A percentile compares a stretch with the other conserved stretches of the same genome.
phyloP scores from a whole-genome alignment of 345 rosid species.

The Citropsis articulata region DNA sequence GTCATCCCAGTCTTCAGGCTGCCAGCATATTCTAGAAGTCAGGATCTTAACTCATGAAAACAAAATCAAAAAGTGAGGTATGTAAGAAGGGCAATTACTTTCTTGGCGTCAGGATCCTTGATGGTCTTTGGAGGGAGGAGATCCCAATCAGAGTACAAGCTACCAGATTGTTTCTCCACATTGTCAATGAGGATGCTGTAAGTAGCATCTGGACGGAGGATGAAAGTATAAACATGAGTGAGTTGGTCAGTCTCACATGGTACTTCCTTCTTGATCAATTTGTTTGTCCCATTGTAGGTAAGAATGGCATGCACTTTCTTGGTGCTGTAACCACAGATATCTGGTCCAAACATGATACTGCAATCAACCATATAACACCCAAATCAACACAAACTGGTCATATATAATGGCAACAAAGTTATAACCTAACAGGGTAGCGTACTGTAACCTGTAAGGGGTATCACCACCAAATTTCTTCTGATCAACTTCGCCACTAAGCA shows the following conservation, averaged over 20 bases:
- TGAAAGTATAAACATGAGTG: slow-evolving; percentile 84
- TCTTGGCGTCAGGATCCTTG: slow-evolving; percentile 92
- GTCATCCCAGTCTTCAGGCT: slow-evolving; percentile 99
- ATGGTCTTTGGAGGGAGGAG: slow-evolving; percentile 87
- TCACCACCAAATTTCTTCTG: slow-evolving; percentile 98
- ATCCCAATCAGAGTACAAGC: slow-evolving; percentile 91
- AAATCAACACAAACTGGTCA: not conserved
- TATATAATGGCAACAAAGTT: not conserved
- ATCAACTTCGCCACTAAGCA: slow-evolving; percentile 83
- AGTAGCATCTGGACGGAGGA: slow-evolving; percentile 91
- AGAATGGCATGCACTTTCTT: slow-evolving; percentile 99
- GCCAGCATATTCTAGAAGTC: slow-evolving; percentile 15
- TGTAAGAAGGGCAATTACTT: slow-evolving; percentile 33
- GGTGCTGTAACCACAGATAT: slow-evolving; percentile 95
- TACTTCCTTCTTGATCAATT: slow-evolving; percentile 94
- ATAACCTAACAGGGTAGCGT: not conserved
- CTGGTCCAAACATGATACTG: slow-evolving; percentile 99
- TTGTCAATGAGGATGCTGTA: slow-evolving; percentile 90
- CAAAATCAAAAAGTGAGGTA: not conserved
- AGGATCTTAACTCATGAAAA: not conserved
- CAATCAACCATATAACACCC: slow-evolving; percentile 17
- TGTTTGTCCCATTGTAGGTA: slow-evolving; percentile 71
- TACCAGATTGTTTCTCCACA: slow-evolving; percentile 90
- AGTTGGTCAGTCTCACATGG: slow-evolving; percentile 99
- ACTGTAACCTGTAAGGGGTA: slow-evolving; percentile 75